Evolutionary conservation across 495 filamentous ascomycete species (phyloP).

Genomic region (Aspergillus biplanus): DNA sequence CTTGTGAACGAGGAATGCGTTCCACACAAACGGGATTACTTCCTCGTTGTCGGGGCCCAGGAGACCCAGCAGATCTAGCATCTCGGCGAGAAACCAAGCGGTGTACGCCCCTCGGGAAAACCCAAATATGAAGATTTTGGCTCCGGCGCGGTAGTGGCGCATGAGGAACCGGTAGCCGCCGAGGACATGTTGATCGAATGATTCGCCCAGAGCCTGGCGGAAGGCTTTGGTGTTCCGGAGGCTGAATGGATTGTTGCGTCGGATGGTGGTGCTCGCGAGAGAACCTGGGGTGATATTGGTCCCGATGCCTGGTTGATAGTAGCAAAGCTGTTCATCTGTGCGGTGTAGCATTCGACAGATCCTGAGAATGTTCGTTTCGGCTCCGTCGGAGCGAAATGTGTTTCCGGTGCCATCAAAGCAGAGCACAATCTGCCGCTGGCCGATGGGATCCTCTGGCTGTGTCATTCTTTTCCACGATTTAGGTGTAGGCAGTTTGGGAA

Average conservation of each 20-base stretch:
- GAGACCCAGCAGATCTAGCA: conserved; percentile 78
- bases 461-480: too few relatives aligned
- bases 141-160: conserved; percentile 71
- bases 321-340: conserved; percentile 24
- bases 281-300: neutral
- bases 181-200: conserved; percentile 75
- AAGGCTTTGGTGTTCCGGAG: conserved; percentile 52
- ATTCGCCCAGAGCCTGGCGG: conserved; percentile 62
- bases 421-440: conserved; percentile 25
- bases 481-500: too few relatives aligned
- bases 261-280: neutral
- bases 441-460: too few relatives aligned
- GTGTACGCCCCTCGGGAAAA: conserved; percentile 81
- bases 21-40: conserved; percentile 78
- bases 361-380: conserved; percentile 50
- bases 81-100: conserved; percentile 77
- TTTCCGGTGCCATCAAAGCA: conserved; percentile 52
- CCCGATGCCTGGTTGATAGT: neutral
- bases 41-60: conserved; percentile 78
- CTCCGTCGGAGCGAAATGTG: conserved; percentile 37
- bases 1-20: too few relatives aligned
- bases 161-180: conserved; percentile 82
- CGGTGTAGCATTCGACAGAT: conserved; percentile 41
- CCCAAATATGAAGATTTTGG: conserved; percentile 75
- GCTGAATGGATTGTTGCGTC: neutral